phyloP scores from a whole-genome alignment of 805 yeast genomes.

The Wickerhamiella dianesei region DNA sequence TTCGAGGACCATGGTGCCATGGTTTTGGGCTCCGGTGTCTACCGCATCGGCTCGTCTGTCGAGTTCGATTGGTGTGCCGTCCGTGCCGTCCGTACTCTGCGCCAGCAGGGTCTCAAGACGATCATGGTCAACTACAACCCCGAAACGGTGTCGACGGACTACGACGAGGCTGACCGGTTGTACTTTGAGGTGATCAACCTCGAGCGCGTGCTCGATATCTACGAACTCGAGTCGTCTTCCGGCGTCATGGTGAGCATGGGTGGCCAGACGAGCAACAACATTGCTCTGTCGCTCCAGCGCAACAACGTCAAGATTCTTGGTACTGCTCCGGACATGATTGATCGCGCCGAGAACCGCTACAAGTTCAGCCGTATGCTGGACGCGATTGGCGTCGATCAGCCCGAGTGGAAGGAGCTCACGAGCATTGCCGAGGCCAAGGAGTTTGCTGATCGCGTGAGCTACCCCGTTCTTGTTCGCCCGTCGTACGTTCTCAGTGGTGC shows the following conservation, averaged over 20 bases:
- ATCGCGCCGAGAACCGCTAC: conserved; percentile 94
- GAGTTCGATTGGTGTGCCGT: conserved; percentile 99
- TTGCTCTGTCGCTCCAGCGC: conserved; percentile 83
- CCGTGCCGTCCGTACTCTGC: conserved; percentile 83
- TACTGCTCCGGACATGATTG: conserved; percentile 97
- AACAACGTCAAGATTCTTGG: conserved; percentile 92
- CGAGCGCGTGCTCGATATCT: conserved; percentile 89
- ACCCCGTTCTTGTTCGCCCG: conserved; percentile 95
- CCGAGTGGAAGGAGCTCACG: conserved; percentile 97
- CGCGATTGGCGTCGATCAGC: conserved; percentile 93
- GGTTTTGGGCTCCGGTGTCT: conserved; percentile 97
- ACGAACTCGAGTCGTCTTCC: conserved; percentile 74
- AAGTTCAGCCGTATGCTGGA: conserved; percentile 96
- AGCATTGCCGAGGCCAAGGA: conserved; percentile 83
- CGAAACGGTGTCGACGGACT: conserved; percentile 97
- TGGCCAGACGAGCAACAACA: conserved; percentile 96
- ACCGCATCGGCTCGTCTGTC: conserved; percentile 96
- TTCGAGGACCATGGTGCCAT: conserved; percentile 88
- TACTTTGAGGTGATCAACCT: conserved; percentile 91
- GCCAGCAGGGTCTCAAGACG: conserved; percentile 76
- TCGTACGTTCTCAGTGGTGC: conserved; percentile 97
- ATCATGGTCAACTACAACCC: conserved; percentile 97
- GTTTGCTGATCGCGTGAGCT: conserved; percentile 79
- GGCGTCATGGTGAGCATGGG: conserved; percentile 98
- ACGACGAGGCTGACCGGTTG: conserved; percentile 93